Base-by-base conservation (phyloP, 768 basidiomycete genomes). In the Xerocomellus amylosporus region DNA sequence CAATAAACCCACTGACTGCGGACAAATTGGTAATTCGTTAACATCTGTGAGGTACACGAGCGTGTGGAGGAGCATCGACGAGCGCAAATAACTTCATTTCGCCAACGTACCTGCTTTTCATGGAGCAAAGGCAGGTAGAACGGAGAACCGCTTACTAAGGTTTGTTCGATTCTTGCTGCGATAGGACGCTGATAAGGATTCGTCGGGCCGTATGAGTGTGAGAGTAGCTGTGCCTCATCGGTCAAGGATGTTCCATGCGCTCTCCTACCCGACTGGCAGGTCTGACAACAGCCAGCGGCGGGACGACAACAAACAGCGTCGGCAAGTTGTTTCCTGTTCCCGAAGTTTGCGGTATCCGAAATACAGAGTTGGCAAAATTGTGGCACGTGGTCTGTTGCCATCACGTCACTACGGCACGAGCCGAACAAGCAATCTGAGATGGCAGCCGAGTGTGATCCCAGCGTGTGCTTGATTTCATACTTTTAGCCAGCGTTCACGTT, bases 381-480 rank as follows among this genome's bases (percentile, higher is more conserved):
- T 12, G 44, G 46, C 64, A 66, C 65, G 64, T 65, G 64, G 54
- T 13, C 17, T 15, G 40, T 17, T 13, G 36, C n/a, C 31, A 41
- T 66, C 57, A 54, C 54, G 56, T 62, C 53, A 60, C 48, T 34
- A 22, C 69, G 60, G 68, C 60, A 53, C 45, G 26, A 56, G 33
- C 67, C 69, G 67, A 50, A 37, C 33, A 24, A 28, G 24, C 46
- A 60, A 70, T 72, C 70, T 70, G 19, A 72, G 68, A 72, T 70
- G 14, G 24, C 24, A 33, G 26, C 55, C 53, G 48, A 49, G 47
- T 54, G 22, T 57, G 55, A 63, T 60, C 58, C 56, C 38, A 58
- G 34, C 19, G 46, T 34, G 33, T 41, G 34, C 48, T 49, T 47
- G 49, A 37, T 63, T 60, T 55, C 34, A 53, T 58, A 39, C 59